A percentile compares a stretch with the other conserved stretches of the same genome.
phyloP scores from a whole-genome alignment of 164 flowering plant genomes.

The Kalanchoe fedtschenkoi region DNA sequence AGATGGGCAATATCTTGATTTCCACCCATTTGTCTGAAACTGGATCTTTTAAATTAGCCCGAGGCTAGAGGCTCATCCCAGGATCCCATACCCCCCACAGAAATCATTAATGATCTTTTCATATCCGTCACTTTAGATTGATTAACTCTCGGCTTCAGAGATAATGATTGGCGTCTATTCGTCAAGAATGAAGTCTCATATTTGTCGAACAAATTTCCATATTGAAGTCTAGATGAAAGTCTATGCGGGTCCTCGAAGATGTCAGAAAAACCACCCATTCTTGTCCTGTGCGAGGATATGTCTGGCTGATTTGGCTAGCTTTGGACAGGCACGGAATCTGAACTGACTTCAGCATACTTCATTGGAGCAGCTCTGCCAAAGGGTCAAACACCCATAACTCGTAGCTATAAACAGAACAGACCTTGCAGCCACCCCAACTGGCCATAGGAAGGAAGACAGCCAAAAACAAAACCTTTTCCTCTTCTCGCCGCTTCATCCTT shows the following conservation, averaged over 20 bases:
- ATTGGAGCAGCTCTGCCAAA: constrained; percentile 58
- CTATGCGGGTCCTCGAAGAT: constrained; percentile 96
- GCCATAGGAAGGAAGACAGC: constrained; percentile 65
- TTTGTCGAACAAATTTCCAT: constrained; percentile 22
- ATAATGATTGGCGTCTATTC: constrained; percentile 27
- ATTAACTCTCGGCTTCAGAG: constrained; percentile 27
- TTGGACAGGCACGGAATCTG: constrained; percentile 32
- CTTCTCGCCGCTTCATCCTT: not conserved
- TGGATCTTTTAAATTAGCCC: constrained; percentile 87
- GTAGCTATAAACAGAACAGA: constrained; percentile 66
- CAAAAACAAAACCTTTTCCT: constrained; percentile 23
- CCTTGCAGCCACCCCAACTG: constrained; percentile 89
- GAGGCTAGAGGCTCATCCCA: constrained; percentile 91
- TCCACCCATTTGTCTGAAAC: constrained; percentile 73
- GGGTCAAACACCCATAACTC: constrained; percentile 68
- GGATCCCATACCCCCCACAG: constrained; percentile 78
- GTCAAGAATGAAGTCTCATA: constrained; percentile 26
- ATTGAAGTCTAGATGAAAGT: constrained; percentile 71
- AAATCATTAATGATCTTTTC: constrained; percentile 62
- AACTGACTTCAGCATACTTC: constrained; percentile 62
- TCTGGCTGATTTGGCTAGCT: constrained; percentile 45
- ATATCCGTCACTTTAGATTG: constrained; percentile 21
- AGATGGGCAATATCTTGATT: constrained; percentile 58
- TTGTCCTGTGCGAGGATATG: constrained; percentile 40
- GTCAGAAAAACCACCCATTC: constrained; percentile 66